Evolutionary conservation across 495 filamentous ascomycete genomes (phyloP), one percentile per base, ranked within the genome.

Genomic region (Aspergillus homomorphus): DNA sequence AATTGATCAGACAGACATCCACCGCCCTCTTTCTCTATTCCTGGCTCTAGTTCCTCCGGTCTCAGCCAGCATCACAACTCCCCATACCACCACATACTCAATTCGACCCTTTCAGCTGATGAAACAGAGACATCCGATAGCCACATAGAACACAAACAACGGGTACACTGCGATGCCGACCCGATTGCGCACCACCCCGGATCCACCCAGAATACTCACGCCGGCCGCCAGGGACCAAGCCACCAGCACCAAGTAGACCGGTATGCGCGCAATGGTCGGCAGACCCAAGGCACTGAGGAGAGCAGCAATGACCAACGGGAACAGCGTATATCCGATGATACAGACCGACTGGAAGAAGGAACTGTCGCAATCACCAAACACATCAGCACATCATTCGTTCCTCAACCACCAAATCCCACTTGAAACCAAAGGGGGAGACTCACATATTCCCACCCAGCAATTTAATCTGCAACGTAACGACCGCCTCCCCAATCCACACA

Each of bases 381-480:
- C 23, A 50, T 60, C 52, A 76, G 72, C 57, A 46, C 38, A 33
- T 3, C 9, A 18, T 14, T n/a, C n/a, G n/a, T n/a, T n/a, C n/a
- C n/a, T n/a, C n/a, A 65, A 49, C 52, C 14, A 23, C n/a, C 16
- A 49, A 18, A 10, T 20, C 43, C 10, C 41, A 28, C 16, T 7
- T 10, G 10, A 38, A n/a, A 9, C 6, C 38, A n/a, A 57, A 15
- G n/a, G n/a, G n/a, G n/a, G n/a, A n/a, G n/a, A 83, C 91, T 74
- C 77, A 98, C 94, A 98, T 97, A 80, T 95, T 96, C 23, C 94
- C 94, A 49, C 94, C 94, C 58, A 99, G 77, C 66, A 99, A 77
- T 79, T 96, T 96, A 69, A 99, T 97, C 83, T 99, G 94, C 69
- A 93, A 76, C n/a, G 94, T 99, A 58, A 99, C 92, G 16, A 97